A percentile compares a stretch with the other conserved stretches of the same genome.
Evolutionary conservation across 1,284 basidiomycete genomes (phyloP).

Genomic region (Sporisorium reilianum): DNA sequence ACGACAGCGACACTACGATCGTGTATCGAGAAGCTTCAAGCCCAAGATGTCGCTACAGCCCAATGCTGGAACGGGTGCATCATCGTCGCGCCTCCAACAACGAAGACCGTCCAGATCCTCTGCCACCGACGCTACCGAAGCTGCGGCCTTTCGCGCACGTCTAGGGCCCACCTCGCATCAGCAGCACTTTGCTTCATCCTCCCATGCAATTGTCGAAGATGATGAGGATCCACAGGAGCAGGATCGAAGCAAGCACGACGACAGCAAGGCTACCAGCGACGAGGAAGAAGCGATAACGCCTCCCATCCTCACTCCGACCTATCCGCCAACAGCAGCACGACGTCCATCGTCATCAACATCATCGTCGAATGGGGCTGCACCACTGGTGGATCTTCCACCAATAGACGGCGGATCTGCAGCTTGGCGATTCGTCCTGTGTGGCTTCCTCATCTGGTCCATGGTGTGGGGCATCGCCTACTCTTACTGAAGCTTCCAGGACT

Average conservation of each 20-base stretch:
- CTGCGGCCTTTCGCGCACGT: conserved; percentile 19
- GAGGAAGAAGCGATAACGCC: conserved; percentile 20
- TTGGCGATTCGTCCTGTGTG: conserved; percentile 27
- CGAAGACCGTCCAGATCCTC: conserved; percentile 28
- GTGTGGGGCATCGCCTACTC: conserved; percentile 52
- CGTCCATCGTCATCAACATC: conserved; percentile 7
- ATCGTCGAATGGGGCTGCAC: neutral
- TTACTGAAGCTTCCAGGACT: conserved; percentile 63
- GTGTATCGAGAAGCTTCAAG: no score
- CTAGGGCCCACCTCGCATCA: conserved; percentile 11
- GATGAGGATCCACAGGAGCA: conserved; percentile 17
- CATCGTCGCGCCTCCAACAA: conserved; percentile 17
- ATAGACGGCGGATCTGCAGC: conserved; percentile 29
- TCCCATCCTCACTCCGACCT: conserved; percentile 18
- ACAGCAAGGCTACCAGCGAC: conserved; percentile 25
- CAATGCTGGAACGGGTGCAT: neutral
- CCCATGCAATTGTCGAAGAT: conserved; percentile 17
- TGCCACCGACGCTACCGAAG: conserved; percentile 18
- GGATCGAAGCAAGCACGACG: conserved; percentile 13
- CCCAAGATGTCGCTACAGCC: conserved; percentile 16
- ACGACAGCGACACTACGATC: neutral
- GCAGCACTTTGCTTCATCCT: neutral
- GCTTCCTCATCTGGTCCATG: conserved; percentile 40
- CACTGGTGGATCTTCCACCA: conserved; percentile 9
- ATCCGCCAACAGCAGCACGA: conserved; percentile 17